Base-by-base conservation (phyloP, 2,329 filamentous ascomycete species). In the Cladorrhinum sp. region DNA sequence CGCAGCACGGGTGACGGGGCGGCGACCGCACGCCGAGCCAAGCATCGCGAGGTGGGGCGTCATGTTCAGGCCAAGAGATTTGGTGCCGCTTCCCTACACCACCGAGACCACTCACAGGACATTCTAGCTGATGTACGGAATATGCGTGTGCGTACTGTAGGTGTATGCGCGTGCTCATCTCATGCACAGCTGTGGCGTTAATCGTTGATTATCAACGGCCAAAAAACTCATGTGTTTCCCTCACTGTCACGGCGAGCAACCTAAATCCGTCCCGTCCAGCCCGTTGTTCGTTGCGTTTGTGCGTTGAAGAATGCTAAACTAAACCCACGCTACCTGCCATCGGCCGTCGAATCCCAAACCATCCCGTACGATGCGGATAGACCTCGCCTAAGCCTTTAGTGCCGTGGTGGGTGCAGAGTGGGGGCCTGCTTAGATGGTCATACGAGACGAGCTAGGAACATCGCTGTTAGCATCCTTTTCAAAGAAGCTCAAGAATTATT, bases 41-140 rank as follows among this genome's bases (percentile, higher is more conserved):
- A 56, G 53, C 53, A 56, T 56, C 53, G 53, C 29, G 53, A 32
- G 53, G 53, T 56, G 53, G 53, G 38, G 53, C 53, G 41, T 38
- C 22, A 7, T 13, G 18, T 48, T 22, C 38, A 56, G 32, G 53
- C 38, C 38, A 56, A 56, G 53, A 49, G 36, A 49, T 55, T 22
- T 41, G 32, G 52, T 29, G 52, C 52, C 52, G 36, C 52, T 55
- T 25, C 41, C 38, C 53, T 48, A 48, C 36, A 49, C 24, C 16
- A 36, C 5, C 6, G 9, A 32, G 36, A 18, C 36, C 6, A 23
- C 16, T 4, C 9, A n/a, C 22, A 13, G 29, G 20, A 36, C 32
- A 36, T 36, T 36, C 9, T 36, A 36, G 32, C 32, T 36, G 32
- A 36, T 36, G 32, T 41, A 29, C 22, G 52, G 18, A 36, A 36